phyloP scores from a whole-genome alignment of 805 yeast genomes.

The Saturnispora kantuleensis region DNA sequence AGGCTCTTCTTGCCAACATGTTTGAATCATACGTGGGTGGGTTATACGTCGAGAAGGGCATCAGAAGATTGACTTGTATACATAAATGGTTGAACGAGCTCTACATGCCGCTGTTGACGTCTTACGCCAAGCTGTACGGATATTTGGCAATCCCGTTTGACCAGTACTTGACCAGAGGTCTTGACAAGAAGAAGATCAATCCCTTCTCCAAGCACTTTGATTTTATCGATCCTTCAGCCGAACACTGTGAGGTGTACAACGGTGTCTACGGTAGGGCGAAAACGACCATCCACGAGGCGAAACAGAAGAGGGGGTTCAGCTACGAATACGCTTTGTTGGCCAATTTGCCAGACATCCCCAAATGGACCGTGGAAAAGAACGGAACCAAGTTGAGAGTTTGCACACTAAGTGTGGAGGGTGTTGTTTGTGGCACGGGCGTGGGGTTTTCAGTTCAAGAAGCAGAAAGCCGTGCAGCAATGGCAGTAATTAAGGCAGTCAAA shows the following conservation, averaged over 20 bases:
- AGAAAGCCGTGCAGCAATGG: constrained; percentile 1
- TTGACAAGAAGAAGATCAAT: background rate
- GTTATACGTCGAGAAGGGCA: background rate
- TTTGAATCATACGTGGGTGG: constrained; percentile 8
- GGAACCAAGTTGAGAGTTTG: background rate
- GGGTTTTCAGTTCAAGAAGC: constrained; percentile 2
- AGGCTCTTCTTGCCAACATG: background rate
- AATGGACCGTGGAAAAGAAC: background rate
- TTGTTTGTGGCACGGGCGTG: constrained; percentile 4
- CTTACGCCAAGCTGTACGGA: background rate
- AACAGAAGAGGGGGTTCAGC: background rate
- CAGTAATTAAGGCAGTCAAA: background rate
- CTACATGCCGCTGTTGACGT: background rate
- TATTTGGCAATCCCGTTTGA: background rate
- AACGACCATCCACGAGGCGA: background rate
- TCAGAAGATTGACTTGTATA: background rate
- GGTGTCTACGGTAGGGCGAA: too few relatives aligned
- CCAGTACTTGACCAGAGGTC: background rate
- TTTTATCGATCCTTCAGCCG: background rate
- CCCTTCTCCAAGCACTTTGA: background rate
- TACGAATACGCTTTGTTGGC: background rate
- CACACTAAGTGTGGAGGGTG: background rate
- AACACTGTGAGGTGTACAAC: background rate
- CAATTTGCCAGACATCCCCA: background rate
- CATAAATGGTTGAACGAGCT: background rate